phyloP scores from a whole-genome alignment of 1,284 basidiomycete species.

The Apiotrichum veenhuisii region DNA sequence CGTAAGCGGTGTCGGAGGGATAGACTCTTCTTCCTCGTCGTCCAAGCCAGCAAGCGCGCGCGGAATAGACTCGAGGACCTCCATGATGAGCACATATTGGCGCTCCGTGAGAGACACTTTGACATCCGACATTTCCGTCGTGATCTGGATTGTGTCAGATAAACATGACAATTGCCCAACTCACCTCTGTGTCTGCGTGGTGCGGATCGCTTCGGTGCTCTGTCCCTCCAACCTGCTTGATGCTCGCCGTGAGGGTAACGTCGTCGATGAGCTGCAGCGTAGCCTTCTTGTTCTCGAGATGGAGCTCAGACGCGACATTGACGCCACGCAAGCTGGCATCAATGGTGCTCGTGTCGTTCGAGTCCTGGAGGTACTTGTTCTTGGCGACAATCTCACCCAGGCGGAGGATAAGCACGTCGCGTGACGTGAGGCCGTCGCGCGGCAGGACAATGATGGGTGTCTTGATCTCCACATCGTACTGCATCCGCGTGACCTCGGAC shows the following conservation, averaged over 20 bases:
- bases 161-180: slow-evolving; percentile 11
- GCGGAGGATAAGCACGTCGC: slow-evolving; percentile 72
- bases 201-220: slow-evolving; percentile 53
- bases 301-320: slow-evolving; percentile 70
- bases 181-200: slow-evolving; percentile 68
- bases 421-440: slow-evolving; percentile 60
- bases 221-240: slow-evolving; percentile 56
- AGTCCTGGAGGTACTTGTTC: slow-evolving; percentile 66
- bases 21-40: slow-evolving; percentile 34
- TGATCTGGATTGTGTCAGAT: slow-evolving; percentile 27
- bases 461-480: slow-evolving; percentile 84
- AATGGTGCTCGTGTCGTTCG: slow-evolving; percentile 58
- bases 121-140: slow-evolving; percentile 75
- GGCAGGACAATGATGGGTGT: slow-evolving; percentile 93
- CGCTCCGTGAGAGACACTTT: slow-evolving; percentile 81
- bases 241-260: slow-evolving; percentile 70
- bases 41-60: slow-evolving; percentile 56
- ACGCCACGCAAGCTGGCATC: slow-evolving; percentile 80
- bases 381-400: slow-evolving; percentile 85
- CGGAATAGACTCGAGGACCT: slow-evolving; percentile 69
- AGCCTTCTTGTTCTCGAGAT: slow-evolving; percentile 54
- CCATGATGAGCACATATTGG: slow-evolving; percentile 80
- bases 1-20: slow-evolving; percentile 22
- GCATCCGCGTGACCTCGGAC: slow-evolving; percentile 77
- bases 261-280: slow-evolving; percentile 87